Base-by-base conservation (phyloP, 805 yeast species). In the Kodamaea hsintzibuensis region DNA sequence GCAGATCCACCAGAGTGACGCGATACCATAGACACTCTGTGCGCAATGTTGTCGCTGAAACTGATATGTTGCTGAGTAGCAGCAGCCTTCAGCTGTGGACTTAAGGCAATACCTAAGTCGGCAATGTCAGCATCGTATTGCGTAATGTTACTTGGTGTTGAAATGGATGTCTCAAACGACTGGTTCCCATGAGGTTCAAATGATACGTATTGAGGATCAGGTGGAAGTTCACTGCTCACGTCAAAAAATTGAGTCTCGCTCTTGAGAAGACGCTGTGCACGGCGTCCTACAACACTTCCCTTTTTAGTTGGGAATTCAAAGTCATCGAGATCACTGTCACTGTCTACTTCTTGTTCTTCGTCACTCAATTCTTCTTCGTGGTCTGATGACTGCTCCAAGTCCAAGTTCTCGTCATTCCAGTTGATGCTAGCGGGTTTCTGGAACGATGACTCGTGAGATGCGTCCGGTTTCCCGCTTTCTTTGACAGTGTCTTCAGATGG, bases 101-200 rank as follows among this genome's bases (percentile, higher is more conserved):
- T 74, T 55, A 70, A 51, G 3, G 77, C 76, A 27, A 75, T 75
- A 1, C 78, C 79, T 56, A 76, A 66, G 33, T 74, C 79, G 9
- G 72, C 66, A n/a, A 76, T 67, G 42, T 75, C 79, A 2, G 73
- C 76, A 54, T 71, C 70, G 56, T 71, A 73, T 42, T 69, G 65
- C 2, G 75, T 72, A 16, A 75, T 54, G 53, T 74, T 73, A 52
- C 78, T 71, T 25, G 74, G 73, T 1, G 73, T 66, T 1, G 76
- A 70, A 8, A 66, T 58, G 2, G 72, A 64, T 1, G 67, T 55
- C 7, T 49, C 60, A 17, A 51, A 55, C 44, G 61, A 57, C 38
- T 57, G 48, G 43, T 52, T 50, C 14, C 42, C 38, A 16, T 25
- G 37, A 27, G 52, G 48, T 37, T 52, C 47, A 19, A 47, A 37